Base-by-base conservation (phyloP, 495 filamentous ascomycete species). In the Podospora pseudoanserina region DNA sequence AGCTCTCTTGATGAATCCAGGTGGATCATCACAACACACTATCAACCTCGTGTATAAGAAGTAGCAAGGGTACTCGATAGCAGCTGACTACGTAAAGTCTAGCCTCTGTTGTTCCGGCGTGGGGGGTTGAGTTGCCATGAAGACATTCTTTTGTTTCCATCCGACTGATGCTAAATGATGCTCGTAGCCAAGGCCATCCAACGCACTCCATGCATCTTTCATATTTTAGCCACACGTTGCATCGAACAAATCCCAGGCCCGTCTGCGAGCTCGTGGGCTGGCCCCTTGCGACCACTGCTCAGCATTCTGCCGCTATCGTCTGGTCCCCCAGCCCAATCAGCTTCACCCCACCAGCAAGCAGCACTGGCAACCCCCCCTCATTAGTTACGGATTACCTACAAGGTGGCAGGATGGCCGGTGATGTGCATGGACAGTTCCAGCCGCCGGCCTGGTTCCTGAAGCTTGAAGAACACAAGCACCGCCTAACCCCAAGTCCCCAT, bases 191-290 rank as follows among this genome's bases (percentile, higher is more conserved):
- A 49, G 27, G 30, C 27, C 28, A 28, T 3, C 61, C 28, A 63
- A 63, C 30, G 30, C 61, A 49, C 61, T 19, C 18, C 28, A 39
- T 32, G 18, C 27, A 28, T 32, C 59, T n/a, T 28, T 16, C 63
- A 65, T 65, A 39, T 57, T 65, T 58, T 65, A 66, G 65, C 64
- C 69, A 58, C 66, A 65, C 65, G 49, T 27, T 66, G 69, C 65
- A 53, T 67, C 64, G 69, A 66, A 60, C 74, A 74, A 76, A 76
- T 74, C 68, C 71, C 63, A 72, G 68, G 13, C 61, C 64, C 15
- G 58, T 27, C 26, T 66, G 54, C 56, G 44, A 64, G 67, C 75
- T 64, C 74, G 75, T 76, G 75, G 69, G 53, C 71, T 34, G 39
- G 61, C 67, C 63, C 67, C 67, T 63, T 63, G 65, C 70, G 60